These are phyloP conservation scores for Pyrenochaeta sp. DNA, from an alignment of 2,329 filamentous ascomycete genomes.

Conservation along the genomic window DNA sequence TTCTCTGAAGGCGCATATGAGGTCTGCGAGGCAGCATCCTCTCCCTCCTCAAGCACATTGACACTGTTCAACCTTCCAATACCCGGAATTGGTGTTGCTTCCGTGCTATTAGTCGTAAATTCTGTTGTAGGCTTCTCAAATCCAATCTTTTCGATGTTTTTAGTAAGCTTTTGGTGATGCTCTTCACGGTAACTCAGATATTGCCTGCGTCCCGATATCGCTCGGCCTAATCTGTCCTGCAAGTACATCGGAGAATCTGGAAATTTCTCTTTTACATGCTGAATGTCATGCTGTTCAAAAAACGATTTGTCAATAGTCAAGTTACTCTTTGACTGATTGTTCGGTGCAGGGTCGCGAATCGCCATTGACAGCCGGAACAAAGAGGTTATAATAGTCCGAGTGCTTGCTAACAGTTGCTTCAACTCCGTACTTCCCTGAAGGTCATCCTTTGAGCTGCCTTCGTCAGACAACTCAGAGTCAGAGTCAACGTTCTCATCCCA, in stretches of 20 bases:
- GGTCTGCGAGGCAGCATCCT: slow-evolving; percentile 33
- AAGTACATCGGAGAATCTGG: slow-evolving; percentile 18
- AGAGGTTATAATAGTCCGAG: slow-evolving; percentile 34
- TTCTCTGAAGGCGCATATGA: slow-evolving; percentile 37
- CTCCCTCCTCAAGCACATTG: slow-evolving; percentile 15
- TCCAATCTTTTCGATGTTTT: slow-evolving; percentile 29
- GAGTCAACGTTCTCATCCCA: slow-evolving; percentile 27
- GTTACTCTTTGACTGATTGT: slow-evolving; percentile 34
- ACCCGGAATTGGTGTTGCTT: slow-evolving; percentile 22
- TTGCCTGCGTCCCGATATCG: slow-evolving; percentile 41
- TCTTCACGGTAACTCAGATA: slow-evolving; percentile 44
- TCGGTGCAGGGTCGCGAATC: slow-evolving; percentile 43
- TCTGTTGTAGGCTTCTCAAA: slow-evolving; percentile 26
- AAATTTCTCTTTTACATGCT: slow-evolving; percentile 36
- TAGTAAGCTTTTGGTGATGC: slow-evolving; percentile 41
- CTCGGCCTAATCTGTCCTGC: slow-evolving; percentile 36
- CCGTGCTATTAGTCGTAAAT: slow-evolving; percentile 21
- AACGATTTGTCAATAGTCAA: slow-evolving; percentile 34
- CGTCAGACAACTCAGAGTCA: slow-evolving; percentile 21
- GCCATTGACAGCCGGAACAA: slow-evolving; percentile 45
- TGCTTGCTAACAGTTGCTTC: slow-evolving; percentile 26
- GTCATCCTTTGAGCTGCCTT: slow-evolving; percentile 14
- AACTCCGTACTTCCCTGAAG: slow-evolving; percentile 29
- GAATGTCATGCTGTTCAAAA: slow-evolving; percentile 37
- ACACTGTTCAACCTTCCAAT: slow-evolving; percentile 5